Evolutionary conservation across 495 filamentous ascomycete genomes (phyloP).

Genomic region (Thermothielavioides terrestris): DNA sequence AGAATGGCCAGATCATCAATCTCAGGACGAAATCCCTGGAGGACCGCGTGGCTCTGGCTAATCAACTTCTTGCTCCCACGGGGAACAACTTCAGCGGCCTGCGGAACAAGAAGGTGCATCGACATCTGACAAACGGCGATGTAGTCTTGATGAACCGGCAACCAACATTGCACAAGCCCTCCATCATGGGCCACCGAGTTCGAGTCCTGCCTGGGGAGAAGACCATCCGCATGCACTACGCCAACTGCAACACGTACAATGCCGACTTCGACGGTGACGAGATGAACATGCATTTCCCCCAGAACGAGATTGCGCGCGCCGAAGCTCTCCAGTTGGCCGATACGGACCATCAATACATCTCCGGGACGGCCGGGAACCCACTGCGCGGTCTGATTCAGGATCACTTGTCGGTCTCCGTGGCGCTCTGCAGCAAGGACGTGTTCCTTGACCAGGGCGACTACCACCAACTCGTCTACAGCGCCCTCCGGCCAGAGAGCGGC

Average conservation of each 20-base stretch:
- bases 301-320: slow-evolving; percentile 86
- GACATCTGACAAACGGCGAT: slow-evolving; percentile 93
- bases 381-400: slow-evolving; percentile 97
- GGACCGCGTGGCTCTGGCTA: slow-evolving; percentile 76
- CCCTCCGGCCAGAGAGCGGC: slow-evolving; percentile 78
- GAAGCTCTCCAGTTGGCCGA: slow-evolving; percentile 90
- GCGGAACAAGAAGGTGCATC: slow-evolving; percentile 91
- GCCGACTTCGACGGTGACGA: slow-evolving; percentile 99
- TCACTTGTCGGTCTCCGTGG: slow-evolving; percentile 90
- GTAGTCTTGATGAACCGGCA: slow-evolving; percentile 99
- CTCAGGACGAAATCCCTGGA: slow-evolving; percentile 77
- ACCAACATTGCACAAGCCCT: slow-evolving; percentile 99
- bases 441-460: slow-evolving; percentile 86
- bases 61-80: slow-evolving; percentile 86
- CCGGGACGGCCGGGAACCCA: slow-evolving; percentile 87
- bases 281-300: slow-evolving; percentile 99
- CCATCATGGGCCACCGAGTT: slow-evolving; percentile 96
- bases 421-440: slow-evolving; percentile 85
- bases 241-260: slow-evolving; percentile 99
- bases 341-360: slow-evolving; percentile 95
- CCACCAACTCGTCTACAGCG: slow-evolving; percentile 83
- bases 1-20: slow-evolving; percentile 84
- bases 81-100: slow-evolving; percentile 63
- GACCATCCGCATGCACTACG: slow-evolving; percentile 99
- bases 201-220: slow-evolving; percentile 88